Base-by-base conservation (phyloP, 1,284 basidiomycete genomes). In the Kwoniella shivajii region DNA sequence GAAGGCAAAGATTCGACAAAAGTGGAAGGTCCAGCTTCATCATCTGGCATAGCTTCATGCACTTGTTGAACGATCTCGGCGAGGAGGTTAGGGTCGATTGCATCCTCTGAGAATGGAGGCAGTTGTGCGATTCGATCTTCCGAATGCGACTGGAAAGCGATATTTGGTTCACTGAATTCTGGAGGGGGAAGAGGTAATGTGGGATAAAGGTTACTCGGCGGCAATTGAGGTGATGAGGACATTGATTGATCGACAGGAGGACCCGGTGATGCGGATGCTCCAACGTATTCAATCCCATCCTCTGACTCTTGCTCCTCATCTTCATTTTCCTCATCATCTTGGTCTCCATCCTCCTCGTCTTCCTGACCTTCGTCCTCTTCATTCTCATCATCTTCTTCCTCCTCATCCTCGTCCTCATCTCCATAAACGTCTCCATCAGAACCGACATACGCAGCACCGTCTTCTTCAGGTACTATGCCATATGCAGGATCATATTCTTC, bases 261-360 rank as follows among this genome's bases (percentile, higher is more conserved):
- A 5, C 34, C 38, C 5, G 58, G 54, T 26, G 58, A 60, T 49
- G 52, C 42, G 14, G 58, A 60, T 0, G 46, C 31, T 18, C 55
- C 51, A 18, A 61, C 34, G 37, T 61, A 57, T 41, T 54, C 51
- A 38, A 61, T 61, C 29, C 49, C 59, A 31, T 61, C 56, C 14
- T 41, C 55, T 6, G 29, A 43, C 33, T 50, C 55, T 38, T 56
- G 47, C 26, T 41, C 45, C 13, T 47, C 51, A 16, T 52, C 37
- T 22, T 39, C 38, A 14, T 56, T 42, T 22, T 48, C 39, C 13
- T 49, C 37, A 18, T 34, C 49, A 2, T 56, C 56, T 37, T 59
- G 52, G 16, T 59, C 47, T 4, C 42, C 37, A 26, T 53, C 56
- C 16, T 55, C 47, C 14, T 56, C 63, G 2, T 62, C 53, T 24